phyloP scores from a whole-genome alignment of 257 asterid species.

The Dorcoceras hygrometricum region DNA sequence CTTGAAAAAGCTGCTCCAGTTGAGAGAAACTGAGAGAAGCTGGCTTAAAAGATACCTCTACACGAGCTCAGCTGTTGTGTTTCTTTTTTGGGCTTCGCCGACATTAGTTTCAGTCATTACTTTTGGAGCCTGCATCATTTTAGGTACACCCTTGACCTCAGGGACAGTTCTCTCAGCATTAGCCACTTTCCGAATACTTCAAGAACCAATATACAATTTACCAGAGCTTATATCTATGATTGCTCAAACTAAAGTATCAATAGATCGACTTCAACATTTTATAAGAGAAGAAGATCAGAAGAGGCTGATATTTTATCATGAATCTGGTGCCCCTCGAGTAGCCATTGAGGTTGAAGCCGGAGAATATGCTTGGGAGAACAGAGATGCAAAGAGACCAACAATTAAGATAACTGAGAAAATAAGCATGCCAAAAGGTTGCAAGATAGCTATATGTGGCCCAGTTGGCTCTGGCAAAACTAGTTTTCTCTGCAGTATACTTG shows the following conservation, averaged over 20 bases:
- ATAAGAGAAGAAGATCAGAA: constrained; percentile 52
- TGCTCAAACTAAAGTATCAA: constrained; percentile 77
- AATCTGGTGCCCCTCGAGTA: constrained; percentile 30
- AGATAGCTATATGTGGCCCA: constrained; percentile 77
- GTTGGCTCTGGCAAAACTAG: constrained; percentile 89
- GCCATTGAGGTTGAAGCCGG: constrained; percentile 67
- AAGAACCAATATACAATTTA: constrained; percentile 84
- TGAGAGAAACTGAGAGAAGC: constrained; percentile 58
- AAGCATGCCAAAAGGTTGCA: constrained; percentile 53
- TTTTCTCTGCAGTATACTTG: constrained; percentile 60
- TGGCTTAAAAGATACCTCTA: constrained; percentile 63
- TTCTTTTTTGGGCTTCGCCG: constrained; percentile 91
- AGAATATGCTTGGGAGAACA: constrained; percentile 64
- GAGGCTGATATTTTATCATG: constrained; percentile 27
- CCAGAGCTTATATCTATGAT: constrained; percentile 79
- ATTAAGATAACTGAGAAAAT: constrained; percentile 44
- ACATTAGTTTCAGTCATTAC: constrained; percentile 74
- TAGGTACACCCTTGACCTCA: constrained; percentile 66
- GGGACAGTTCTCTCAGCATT: constrained; percentile 79
- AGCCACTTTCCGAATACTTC: constrained; percentile 82
- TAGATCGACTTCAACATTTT: constrained; percentile 58
- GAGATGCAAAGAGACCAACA: constrained; percentile 42
- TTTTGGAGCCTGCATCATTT: constrained; percentile 57
- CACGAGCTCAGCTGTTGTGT: constrained; percentile 63
- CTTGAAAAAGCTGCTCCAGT: constrained; percentile 43